These are phyloP conservation scores for Bretschneidera sinensis DNA, from an alignment of 345 rosid genomes.

Conservation along the genomic window DNA sequence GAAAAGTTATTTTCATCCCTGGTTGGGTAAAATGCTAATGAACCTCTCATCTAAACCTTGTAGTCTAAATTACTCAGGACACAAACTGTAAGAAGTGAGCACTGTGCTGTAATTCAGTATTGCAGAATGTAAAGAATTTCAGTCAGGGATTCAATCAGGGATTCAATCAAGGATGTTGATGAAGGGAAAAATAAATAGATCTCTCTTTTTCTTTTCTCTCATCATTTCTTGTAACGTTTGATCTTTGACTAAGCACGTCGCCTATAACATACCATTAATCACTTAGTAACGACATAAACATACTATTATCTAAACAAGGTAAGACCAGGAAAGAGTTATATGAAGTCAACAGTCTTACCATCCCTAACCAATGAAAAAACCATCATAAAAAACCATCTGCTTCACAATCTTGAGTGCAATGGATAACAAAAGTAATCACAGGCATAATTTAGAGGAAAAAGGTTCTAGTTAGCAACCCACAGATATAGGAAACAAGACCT, in stretches of 20 bases:
- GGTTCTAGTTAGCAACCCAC: background rate
- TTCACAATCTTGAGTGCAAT: too few species aligned
- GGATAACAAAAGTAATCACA: background rate
- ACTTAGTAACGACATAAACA: background rate
- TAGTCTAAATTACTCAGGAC: background rate
- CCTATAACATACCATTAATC: background rate
- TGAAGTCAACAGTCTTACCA: too few species aligned
- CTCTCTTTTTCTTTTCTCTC: background rate
- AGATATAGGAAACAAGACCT: background rate
- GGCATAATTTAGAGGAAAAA: too few species aligned
- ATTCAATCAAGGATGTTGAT: too few species aligned
- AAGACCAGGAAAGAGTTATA: background rate
- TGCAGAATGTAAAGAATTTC: background rate
- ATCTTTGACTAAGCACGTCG: too few species aligned
- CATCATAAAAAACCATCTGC: background rate
- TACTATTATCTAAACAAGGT: background rate
- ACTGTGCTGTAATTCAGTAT: too few species aligned
- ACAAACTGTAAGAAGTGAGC: background rate
- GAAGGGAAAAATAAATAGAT: background rate
- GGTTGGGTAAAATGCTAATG: background rate
- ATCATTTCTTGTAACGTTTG: too few species aligned
- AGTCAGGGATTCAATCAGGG: too few species aligned
- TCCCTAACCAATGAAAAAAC: background rate
- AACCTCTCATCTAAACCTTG: background rate
- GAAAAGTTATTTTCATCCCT: too few species aligned